Percentiles rank a stretch among this genome's conserved stretches.
phyloP scores from a whole-genome alignment of 768 basidiomycete species.

The Lactarius sanguifluus region DNA sequence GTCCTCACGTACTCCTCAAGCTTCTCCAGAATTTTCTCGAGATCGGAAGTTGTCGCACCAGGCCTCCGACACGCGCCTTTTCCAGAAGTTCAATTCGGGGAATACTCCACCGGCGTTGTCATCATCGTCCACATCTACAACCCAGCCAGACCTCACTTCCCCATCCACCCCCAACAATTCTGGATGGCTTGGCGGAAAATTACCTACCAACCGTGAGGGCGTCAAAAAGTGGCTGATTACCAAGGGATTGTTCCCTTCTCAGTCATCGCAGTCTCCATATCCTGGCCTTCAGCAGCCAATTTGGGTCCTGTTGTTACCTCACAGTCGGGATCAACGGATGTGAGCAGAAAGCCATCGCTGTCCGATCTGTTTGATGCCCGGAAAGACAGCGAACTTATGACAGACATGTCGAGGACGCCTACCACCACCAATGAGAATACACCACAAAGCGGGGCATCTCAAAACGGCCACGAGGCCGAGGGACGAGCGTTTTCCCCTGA shows the following conservation, averaged over 20 bases:
- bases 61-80: conserved; percentile 64
- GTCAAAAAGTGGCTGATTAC: conserved; percentile 78
- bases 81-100: conserved; percentile 49
- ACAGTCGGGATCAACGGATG: conserved; percentile 40
- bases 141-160: conserved; percentile 47
- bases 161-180: conserved; percentile 40
- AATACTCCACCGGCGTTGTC: conserved; percentile 42
- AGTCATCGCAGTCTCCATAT: conserved; percentile 34
- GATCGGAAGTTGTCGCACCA: conserved; percentile 69
- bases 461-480: conserved; percentile 32
- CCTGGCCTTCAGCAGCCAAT: conserved; percentile 30
- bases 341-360: conserved; percentile 62
- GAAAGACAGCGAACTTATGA: conserved; percentile 54
- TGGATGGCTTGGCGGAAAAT: conserved; percentile 42
- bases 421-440: conserved; percentile 46
- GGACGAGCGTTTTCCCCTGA: conserved; percentile 17
- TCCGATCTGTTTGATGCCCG: conserved; percentile 60
- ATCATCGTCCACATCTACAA: conserved; percentile 46
- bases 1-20: conserved; percentile 50
- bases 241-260: conserved; percentile 55
- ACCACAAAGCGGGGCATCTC: conserved; percentile 32
- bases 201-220: conserved; percentile 74
- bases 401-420: conserved; percentile 53
- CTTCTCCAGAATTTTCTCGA: conserved; percentile 49
- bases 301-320: conserved; percentile 36